Evolutionary conservation across 768 basidiomycete genomes (phyloP), one percentile per base, ranked within the genome.

Genomic region (Daedaleopsis sinensis): DNA sequence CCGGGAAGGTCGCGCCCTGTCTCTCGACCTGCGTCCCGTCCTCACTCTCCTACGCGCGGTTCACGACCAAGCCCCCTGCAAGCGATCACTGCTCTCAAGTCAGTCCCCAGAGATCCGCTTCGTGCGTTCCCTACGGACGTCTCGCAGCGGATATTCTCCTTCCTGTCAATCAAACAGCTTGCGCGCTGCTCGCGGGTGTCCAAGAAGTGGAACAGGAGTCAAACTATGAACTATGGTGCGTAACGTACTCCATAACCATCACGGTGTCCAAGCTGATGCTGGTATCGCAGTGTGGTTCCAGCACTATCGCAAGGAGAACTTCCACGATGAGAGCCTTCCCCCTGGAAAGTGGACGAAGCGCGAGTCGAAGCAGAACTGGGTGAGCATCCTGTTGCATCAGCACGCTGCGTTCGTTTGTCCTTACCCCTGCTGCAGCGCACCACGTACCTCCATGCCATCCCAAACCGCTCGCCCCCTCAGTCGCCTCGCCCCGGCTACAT

Each of bases 311-410:
- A 91, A 89, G 65, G 91, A 94, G 63, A 87, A 90, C 66, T 93
- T 97, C 65, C 88, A 93, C 47, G 90, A 93, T 63, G 86, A 88
- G 35, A 87, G 84, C 59, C 72, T 92, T 52, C 89, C 90, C 4
- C 82, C 87, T 11, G 91, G 89, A 38, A 94, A 94, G 73, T 97
- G 94, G 94, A 91, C 93, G 10, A 91, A 91, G 70, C 82, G 89
- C 58, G 94, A 97, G 73, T 94, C 93, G n/a, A 97, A 94, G 72
- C 90, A 93, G 74, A 89, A 89, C 65, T 97, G 94, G 94, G 90
- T 87, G 64, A 23, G 77, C 80, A 61, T 39, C n/a, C 55, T 10
- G 24, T 38, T 47, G 8, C 52, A 51, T 48, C 59, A 32, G 27
- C 27, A 32, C 27, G 27, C 27, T 7, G 27, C 7, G 27, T 32